Base-by-base conservation (phyloP, 345 rosid species). In the Dipteronia sinensis region DNA sequence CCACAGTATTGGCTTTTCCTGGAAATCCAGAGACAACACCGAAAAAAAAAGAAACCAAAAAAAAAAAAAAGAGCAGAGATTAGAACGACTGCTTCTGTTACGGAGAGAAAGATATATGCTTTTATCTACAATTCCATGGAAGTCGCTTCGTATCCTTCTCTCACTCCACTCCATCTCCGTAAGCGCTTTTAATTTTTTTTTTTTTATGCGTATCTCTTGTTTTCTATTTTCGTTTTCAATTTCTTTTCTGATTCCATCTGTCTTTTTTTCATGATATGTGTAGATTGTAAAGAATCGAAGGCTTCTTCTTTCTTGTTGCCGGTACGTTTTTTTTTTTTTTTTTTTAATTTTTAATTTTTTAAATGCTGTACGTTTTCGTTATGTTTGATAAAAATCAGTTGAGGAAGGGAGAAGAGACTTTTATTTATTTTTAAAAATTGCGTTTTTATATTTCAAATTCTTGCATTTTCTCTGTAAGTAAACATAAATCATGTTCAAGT, bases 101-200 rank as follows among this genome's bases (percentile, higher is more conserved):
- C 49, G 10, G 11, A 46, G 49, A 46, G 49, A 46, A 2, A 46
- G 11, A 46, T 46, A 46, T 10, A 10, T 46, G 49, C 49, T 9
- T 9, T 46, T 46, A 0, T 46, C 49, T 62, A 65, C 44, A 81
- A 53, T 73, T 78, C 78, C 78, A 91, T 91, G 95, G 93, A 87
- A 51, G 76, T 86, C 80, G 83, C 86, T 83, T 84, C 89, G 64
- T 67, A 68, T 58, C 73, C 76, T 64, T 76, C 74, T 73, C 12
- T 75, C 16, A 71, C 83, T 74, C 67, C 74, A n/a, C 80, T 77
- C 67, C 78, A 72, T 78, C 80, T 77, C 34, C 78, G 89, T 88
- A 85, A 76, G 78, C 27, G 2, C 58, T 10, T 53, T n/a, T 16
- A 27, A 25, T 61, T 13, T 2, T 53, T 2, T 63, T n/a, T 6